Evolutionary conservation across 768 basidiomycete species (phyloP).

Genomic region (Trametes gibbosa): DNA sequence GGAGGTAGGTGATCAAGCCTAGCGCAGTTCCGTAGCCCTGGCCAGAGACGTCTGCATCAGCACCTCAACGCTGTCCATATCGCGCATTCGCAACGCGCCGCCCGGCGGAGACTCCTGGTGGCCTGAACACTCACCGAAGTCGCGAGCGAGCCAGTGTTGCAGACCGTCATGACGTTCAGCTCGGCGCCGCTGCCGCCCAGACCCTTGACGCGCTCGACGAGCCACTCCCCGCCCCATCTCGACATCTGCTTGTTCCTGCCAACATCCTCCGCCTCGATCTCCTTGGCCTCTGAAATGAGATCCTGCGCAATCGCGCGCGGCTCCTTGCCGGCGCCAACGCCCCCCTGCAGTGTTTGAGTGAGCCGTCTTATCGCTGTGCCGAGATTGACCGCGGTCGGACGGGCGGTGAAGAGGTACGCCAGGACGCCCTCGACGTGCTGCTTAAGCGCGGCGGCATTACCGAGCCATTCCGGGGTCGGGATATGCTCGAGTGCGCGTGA

Average conservation of each 20-base stretch:
- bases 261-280: conserved; percentile 85
- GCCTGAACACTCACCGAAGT: conserved; percentile 64
- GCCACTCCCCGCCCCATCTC: conserved; percentile 83
- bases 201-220: conserved; percentile 50
- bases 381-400: conserved; percentile 97
- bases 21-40: conserved; percentile 96
- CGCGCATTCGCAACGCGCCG: background rate
- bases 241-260: conserved; percentile 86
- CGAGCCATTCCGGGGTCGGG: conserved; percentile 52
- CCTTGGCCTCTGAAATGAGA: conserved; percentile 67
- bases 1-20: conserved; percentile 88
- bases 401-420: conserved; percentile 74
- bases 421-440: conserved; percentile 57
- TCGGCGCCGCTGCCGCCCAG: conserved; percentile 40
- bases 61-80: background rate
- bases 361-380: conserved; percentile 81
- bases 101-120: background rate
- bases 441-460: conserved; percentile 50
- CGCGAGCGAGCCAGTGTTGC: conserved; percentile 96
- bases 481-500: conserved; percentile 46
- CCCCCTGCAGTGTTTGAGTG: conserved; percentile 42
- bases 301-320: conserved; percentile 46
- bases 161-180: conserved; percentile 87
- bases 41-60: conserved; percentile 4
- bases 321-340: conserved; percentile 38